Evolutionary conservation across 805 yeast species (phyloP), one percentile per base, ranked within the genome.

Genomic region (Kuraishia cidri): DNA sequence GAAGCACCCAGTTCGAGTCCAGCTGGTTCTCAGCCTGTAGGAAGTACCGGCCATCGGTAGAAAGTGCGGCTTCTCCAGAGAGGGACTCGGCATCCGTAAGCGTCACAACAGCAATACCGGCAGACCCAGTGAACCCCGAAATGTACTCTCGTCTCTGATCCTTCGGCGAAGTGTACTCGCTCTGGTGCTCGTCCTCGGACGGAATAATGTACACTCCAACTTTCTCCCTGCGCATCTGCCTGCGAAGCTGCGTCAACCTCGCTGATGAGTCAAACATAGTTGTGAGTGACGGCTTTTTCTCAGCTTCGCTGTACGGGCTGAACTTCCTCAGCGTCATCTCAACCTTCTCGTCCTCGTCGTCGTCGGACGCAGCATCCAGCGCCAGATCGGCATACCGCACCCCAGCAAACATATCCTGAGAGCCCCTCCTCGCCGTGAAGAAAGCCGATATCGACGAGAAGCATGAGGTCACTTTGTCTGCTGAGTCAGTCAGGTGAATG

Each of bases 21-120:
- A 92, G 62, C 58, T 92, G 92, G 37, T 79, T 73, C 15, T 70
- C 74, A 1, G 97, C 97, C 58, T 92, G 98, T 37, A 84, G 63
- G 54, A 86, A 92, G 60, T 92, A 92, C 42, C 98, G 68, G 2
- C 97, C 97, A 56, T 92, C 98, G 0, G 98, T 92, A 6, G 94
- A 76, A 32, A 92, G 59, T 0, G 81, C 83, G 10, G 95, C 94
- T 30, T 74, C 71, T 1, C 86, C 85, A 8, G 58, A 60, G 15
- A 72, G 62, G 2, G 46, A 45, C 1, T 61, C 67, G 32, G 57
- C 66, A 17, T 23, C 33, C 11, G 29, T 27, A 17, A 26, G 10
- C 34, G 60, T 58, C 24, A 75, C 59, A 18, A 75, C 53, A 8
- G 80, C 79, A 27, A 73, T 58, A 36, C 82, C 82, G 6, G 79